Percentiles rank a stretch among this genome's conserved stretches.
Evolutionary conservation across 2,329 filamentous ascomycete genomes (phyloP).

Genomic region (Colletotrichum filicis): DNA sequence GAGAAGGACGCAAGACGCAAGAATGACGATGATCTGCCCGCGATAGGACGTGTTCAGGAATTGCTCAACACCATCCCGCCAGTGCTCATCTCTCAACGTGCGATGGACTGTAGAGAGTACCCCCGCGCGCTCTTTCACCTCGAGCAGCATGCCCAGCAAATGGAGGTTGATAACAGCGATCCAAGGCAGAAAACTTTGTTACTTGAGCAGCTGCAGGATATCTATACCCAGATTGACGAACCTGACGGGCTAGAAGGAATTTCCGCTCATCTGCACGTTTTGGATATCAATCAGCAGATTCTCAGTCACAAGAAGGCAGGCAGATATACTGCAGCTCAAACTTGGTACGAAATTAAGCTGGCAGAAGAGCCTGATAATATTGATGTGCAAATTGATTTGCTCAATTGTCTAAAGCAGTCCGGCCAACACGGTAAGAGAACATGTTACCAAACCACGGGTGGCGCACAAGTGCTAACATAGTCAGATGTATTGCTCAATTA

Average conservation of each 20-base stretch:
- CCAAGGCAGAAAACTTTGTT: slow-evolving; percentile 70
- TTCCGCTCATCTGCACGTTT: slow-evolving; percentile 83
- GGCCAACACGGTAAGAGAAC: slow-evolving; percentile 82
- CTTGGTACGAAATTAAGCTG: slow-evolving; percentile 95
- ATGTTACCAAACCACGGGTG: background rate
- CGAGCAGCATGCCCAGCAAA: slow-evolving; percentile 82
- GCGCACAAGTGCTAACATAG: slow-evolving; percentile 36
- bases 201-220: slow-evolving; percentile 85
- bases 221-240: slow-evolving; percentile 97
- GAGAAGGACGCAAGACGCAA: slow-evolving; percentile 66
- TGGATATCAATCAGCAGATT: slow-evolving; percentile 95
- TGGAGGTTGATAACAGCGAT: slow-evolving; percentile 56
- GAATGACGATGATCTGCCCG: slow-evolving; percentile 56
- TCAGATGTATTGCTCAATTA: slow-evolving; percentile 87
- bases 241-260: slow-evolving; percentile 97
- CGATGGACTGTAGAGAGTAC: slow-evolving; percentile 94
- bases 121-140: slow-evolving; percentile 92
- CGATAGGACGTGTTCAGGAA: slow-evolving; percentile 59
- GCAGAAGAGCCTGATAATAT: slow-evolving; percentile 80
- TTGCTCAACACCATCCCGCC: slow-evolving; percentile 74
- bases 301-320: slow-evolving; percentile 93
- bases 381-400: slow-evolving; percentile 83
- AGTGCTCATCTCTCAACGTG: slow-evolving; percentile 80
- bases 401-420: slow-evolving; percentile 93
- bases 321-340: slow-evolving; percentile 93